Base-by-base conservation (phyloP, 73 alveolate species). In the Effrenium voratum region DNA sequence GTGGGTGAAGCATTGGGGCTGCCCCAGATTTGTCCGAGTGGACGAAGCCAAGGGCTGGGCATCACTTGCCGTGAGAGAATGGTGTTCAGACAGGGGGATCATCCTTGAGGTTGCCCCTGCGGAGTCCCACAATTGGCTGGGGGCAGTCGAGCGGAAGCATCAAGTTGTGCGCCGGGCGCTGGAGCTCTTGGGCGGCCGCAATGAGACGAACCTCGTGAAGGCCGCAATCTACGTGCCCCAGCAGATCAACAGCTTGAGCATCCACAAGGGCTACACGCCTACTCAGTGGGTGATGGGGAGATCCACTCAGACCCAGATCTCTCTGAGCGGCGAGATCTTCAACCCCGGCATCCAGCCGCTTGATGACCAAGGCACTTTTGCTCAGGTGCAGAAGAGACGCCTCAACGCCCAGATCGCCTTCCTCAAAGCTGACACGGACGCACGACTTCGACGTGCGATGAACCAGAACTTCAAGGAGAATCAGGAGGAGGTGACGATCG, bases 1-100 rank as follows among this genome's bases (percentile, higher is more conserved):
- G 30, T 80, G 91, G 91, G 6, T 80, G 36, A 80, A 80, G 73
- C 91, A 47, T 47, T 80, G 44, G 34, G 57, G 66, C 68, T n/a
- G 12, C 91, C 72, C n/a, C 70, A 46, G 22, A n/a, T 43, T 13
- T 13, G 22, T 77, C 38, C 2, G 66, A 5, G 46, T 77, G 8
- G 88, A 77, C 24, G 88, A 77, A 45, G 88, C 52, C 34, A 76
- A 76, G 26, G n/a, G n/a, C n/a, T n/a, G n/a, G n/a, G 87, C 87
- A 40, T 28, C 87, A 36, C 32, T 38, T 13, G 60, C 16, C 38
- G 41, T 76, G 10, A 26, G 87, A 40, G 87, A 76, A 8, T 76
- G 87, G 87, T 76, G 87, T 36, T 5, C 63, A 5, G 34, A 43
- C 5, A 55, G 26, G 19, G 44, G 45, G 60, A 76, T 76, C 57